Evolutionary conservation across 1,139 yeast genomes (phyloP).

Genomic region (Keqinozyma sinolaborantium): DNA sequence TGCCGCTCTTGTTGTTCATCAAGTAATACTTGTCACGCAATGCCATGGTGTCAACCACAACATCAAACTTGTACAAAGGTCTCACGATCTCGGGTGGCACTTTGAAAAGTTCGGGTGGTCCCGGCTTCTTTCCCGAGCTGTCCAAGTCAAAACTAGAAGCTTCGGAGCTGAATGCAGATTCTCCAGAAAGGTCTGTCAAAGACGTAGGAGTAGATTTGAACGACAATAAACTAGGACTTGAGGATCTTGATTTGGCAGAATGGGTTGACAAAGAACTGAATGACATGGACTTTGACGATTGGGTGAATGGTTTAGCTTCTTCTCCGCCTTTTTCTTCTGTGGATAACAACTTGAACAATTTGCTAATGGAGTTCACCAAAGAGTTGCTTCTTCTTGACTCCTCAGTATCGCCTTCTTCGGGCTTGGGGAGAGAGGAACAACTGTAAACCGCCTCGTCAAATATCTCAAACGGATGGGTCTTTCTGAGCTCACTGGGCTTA

Average conservation of each 20-base stretch:
- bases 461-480: constrained; percentile 66
- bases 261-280: constrained; percentile 38
- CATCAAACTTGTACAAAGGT: constrained; percentile 47
- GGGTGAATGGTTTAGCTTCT: constrained; percentile 1
- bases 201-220: constrained; percentile 39
- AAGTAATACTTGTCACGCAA: constrained; percentile 29
- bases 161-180: constrained; percentile 12
- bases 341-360: constrained; percentile 33
- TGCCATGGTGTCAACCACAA: constrained; percentile 42
- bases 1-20: constrained; percentile 14
- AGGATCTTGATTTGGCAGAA: constrained; percentile 33
- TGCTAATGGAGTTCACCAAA: constrained; percentile 35
- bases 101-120: constrained; percentile 44
- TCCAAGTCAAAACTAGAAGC: constrained; percentile 19
- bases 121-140: constrained; percentile 13
- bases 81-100: constrained; percentile 46
- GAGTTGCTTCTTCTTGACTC: constrained; percentile 22
- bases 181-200: constrained; percentile 31
- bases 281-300: constrained; percentile 29
- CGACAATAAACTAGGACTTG: constrained; percentile 45
- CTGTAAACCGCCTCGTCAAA: constrained; percentile 76
- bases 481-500: constrained; percentile 33
- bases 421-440: constrained; percentile 34
- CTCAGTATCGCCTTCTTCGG: constrained; percentile 10
- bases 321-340: constrained; percentile 21